These are phyloP conservation scores for Monosporascus cannonballus DNA, from an alignment of 2,329 filamentous ascomycete species.

Conservation along the genomic window DNA sequence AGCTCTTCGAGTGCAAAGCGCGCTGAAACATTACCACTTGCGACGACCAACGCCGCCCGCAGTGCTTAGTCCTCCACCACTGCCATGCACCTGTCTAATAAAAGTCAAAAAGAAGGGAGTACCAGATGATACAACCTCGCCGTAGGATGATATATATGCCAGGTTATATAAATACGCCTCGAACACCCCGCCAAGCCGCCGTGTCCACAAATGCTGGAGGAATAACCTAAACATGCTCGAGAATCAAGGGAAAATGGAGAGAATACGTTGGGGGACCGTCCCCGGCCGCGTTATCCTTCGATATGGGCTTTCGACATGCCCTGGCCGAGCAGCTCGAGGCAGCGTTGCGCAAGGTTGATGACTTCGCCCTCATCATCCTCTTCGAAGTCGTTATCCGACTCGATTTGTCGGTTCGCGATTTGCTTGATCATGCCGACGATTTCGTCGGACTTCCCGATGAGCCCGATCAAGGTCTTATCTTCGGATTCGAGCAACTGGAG, in stretches of 20 bases:
- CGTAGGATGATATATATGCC: conserved; percentile 19
- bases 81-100: conserved; percentile 24
- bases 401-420: conserved; percentile 84
- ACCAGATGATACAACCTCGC: conserved; percentile 7
- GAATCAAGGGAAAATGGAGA: conserved; percentile 21
- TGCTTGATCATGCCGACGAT: conserved; percentile 87
- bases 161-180: conserved; percentile 34
- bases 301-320: conserved; percentile 72
- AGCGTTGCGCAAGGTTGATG: conserved; percentile 82
- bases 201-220: conserved; percentile 29
- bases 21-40: conserved; percentile 7
- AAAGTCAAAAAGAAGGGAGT: conserved; percentile 15
- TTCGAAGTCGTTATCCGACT: conserved; percentile 78
- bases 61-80: conserved; percentile 11
- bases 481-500: conserved; percentile 94
- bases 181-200: conserved; percentile 35
- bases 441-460: conserved; percentile 84
- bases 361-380: conserved; percentile 93
- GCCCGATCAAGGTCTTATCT: conserved; percentile 79
- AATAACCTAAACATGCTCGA: conserved; percentile 21
- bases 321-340: conserved; percentile 78
- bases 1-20: neutral
- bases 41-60: conserved; percentile 15
- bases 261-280: conserved; percentile 6
- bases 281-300: conserved; percentile 53